Evolutionary conservation across 1,284 basidiomycete species (phyloP), one percentile per base, ranked within the genome.

Genomic region (Phlebopus sp.): DNA sequence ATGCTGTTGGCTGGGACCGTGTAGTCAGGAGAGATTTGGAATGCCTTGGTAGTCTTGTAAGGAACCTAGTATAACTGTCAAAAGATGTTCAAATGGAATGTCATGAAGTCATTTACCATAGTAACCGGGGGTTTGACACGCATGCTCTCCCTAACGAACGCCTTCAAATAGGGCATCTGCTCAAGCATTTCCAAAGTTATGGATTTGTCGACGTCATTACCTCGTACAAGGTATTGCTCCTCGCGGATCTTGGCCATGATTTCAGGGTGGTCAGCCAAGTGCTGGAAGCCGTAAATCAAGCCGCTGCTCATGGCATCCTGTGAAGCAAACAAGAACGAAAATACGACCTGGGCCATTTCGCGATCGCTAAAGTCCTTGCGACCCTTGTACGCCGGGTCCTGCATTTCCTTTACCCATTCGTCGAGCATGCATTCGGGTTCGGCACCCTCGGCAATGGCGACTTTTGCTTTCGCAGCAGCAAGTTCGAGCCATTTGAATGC

Each of bases 221-320:
- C 81, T 48, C 96, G 84, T 44, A 97, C 80, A 37, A 81, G 77
- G 53, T 89, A 85, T 69, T 97, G 95, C 73, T 99, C 96, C 63
- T 89, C 91, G 47, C 90, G 82, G 57, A 99, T 81, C 73, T 97
- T 97, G 43, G 81, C 84, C 57, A 97, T 73, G 49, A 97, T 73
- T 21, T 95, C 89, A 4, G 96, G 96, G 60, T 90, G 79, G 70
- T 99, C 96, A 37, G 92, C 90, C 41, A 97, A 78, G 69, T 96
- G 91, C 73, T 99, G 97, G 83, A 99, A 96, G 37, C 86, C 86
- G 69, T 92, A 98, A 62, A 95, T 92, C 55, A 95, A 74, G 45
- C 92, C 92, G 53, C 86, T 90, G 64, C 90, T 92, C 96, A 99
- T 98, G 52, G 96, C 96, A 67, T 99, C 96, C 74, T 99, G 96